A percentile compares a stretch with the other conserved stretches of the same genome.
Conservation (phyloP, 306 rosid genomes). For the Sesbania bispinosa region DNA sequence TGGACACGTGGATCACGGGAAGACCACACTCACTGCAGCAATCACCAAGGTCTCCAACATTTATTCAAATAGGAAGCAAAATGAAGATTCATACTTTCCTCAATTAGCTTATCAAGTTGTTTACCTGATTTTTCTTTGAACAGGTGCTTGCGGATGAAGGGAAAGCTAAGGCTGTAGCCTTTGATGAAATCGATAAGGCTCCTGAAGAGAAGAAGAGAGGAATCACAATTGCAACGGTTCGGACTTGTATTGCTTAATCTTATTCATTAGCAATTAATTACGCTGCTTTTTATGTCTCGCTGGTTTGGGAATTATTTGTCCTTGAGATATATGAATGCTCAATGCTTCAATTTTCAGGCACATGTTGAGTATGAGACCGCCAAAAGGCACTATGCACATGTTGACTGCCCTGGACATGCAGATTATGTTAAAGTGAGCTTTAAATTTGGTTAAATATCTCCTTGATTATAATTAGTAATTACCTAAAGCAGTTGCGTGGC, state of each 20-base stretch:
- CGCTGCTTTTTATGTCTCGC: not conserved
- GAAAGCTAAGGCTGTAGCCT: slow-evolving; percentile 85
- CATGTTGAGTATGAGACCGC: slow-evolving; percentile 89
- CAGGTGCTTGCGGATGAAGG: slow-evolving; percentile 93
- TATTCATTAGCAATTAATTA: no score
- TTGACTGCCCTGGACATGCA: slow-evolving; percentile 95
- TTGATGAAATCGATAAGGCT: slow-evolving; percentile 94
- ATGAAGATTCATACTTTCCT: not conserved
- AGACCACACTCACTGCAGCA: slow-evolving; percentile 41
- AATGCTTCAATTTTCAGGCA: slow-evolving; percentile 50
- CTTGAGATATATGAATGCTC: not conserved
- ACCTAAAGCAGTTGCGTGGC: not conserved
- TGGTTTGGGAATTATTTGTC: not conserved
- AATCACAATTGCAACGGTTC: slow-evolving; percentile 90
- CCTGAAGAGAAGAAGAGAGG: slow-evolving; percentile 98
- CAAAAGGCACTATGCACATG: slow-evolving; percentile 86
- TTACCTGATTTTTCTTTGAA: not conserved
- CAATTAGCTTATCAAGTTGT: no score
- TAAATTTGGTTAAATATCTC: not conserved
- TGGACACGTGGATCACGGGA: slow-evolving; percentile 45
- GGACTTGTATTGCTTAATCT: slow-evolving; percentile 14
- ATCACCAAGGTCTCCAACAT: slow-evolving; percentile 25
- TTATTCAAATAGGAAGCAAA: not conserved
- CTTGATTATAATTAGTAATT: not conserved
- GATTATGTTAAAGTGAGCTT: slow-evolving; percentile 86